These are phyloP conservation scores for Cryptosporidium viatorum DNA, from an alignment of 169 alveolate genomes.

Conservation along the genomic window DNA sequence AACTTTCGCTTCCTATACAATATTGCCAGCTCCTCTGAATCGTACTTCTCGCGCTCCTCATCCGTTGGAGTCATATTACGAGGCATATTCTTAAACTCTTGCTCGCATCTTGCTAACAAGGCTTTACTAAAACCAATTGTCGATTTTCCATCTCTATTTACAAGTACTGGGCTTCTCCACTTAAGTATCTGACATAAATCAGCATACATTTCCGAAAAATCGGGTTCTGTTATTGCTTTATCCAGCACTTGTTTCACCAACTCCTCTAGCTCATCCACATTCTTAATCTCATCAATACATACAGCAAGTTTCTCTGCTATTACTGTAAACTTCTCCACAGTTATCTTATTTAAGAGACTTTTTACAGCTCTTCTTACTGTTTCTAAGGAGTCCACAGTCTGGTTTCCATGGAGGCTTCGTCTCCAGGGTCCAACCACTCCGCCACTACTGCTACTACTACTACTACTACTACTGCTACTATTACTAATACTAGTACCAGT, in stretches of 20 bases:
- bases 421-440: slow-evolving; percentile 51
- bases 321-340: slow-evolving; percentile 90
- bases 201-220: slow-evolving; percentile 93
- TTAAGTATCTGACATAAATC: slow-evolving; percentile 88
- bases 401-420: slow-evolving; percentile 24
- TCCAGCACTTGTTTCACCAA: slow-evolving; percentile 84
- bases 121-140: slow-evolving; percentile 80
- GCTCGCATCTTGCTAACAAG: slow-evolving; percentile 51
- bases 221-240: slow-evolving; percentile 92
- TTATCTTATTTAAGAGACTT: slow-evolving; percentile 87
- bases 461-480: background rate
- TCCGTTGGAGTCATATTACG: slow-evolving; percentile 67
- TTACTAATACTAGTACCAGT: background rate
- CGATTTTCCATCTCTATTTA: slow-evolving; percentile 79
- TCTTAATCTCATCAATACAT: slow-evolving; percentile 82
- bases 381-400: slow-evolving; percentile 79
- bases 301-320: slow-evolving; percentile 89
- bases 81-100: slow-evolving; percentile 69
- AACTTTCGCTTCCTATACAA: slow-evolving; percentile 81
- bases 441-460: background rate
- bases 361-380: slow-evolving; percentile 85
- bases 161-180: slow-evolving; percentile 86
- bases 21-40: slow-evolving; percentile 38
- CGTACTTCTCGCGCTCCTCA: slow-evolving; percentile 54
- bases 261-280: slow-evolving; percentile 83